Evolutionary conservation across 257 asterid species (phyloP), one percentile per base, ranked within the genome.

Genomic region (Nyctanthes arbortristis): DNA sequence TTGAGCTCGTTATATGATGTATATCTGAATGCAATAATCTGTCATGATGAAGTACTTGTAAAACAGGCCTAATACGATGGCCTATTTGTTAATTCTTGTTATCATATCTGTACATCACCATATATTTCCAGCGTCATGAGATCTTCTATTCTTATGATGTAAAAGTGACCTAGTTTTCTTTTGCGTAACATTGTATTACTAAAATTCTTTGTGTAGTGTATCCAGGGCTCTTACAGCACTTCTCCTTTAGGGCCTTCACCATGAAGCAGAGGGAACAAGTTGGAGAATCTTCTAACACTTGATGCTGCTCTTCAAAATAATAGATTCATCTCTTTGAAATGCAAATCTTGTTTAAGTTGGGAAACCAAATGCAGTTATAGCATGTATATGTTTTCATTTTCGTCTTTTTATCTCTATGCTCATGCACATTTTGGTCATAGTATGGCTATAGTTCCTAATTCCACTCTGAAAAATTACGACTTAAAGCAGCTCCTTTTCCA

Each of bases 311-410:
- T 62, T 36, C 61, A 3, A 31, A 75, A 59, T 25, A 71, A 71
- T 34, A 76, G 59, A 59, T 60, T 76, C 30, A 66, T 52, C 58
- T 62, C 73, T n/a, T 65, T 66, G 67, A 77, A 67, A 66, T 71
- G 77, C 81, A 77, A 63, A 72, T 67, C 74, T 56, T 72, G 65
- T 66, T 61, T 61, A 14, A 55, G 78, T 77, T 77, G 40, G 62
- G n/a, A n/a, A 65, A 16, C 18, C 10, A 24, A 12, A 24, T 49
- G 29, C 58, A 20, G 8, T 20, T 20, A 18, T 52, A 3, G 7
- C 22, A 18, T 9, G 16, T 6, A 52, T 52, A 52, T 6, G 16
- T 49, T 39, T 49, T 8, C 22, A 22, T 52, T 2, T 8, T 3
- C 8, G 25, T 20, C 7, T 20, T 49, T 5, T 47, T 5, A 1